These are phyloP conservation scores for Metarhizium brunneum DNA, from an alignment of 2,329 filamentous ascomycete genomes.

Conservation along the genomic window DNA sequence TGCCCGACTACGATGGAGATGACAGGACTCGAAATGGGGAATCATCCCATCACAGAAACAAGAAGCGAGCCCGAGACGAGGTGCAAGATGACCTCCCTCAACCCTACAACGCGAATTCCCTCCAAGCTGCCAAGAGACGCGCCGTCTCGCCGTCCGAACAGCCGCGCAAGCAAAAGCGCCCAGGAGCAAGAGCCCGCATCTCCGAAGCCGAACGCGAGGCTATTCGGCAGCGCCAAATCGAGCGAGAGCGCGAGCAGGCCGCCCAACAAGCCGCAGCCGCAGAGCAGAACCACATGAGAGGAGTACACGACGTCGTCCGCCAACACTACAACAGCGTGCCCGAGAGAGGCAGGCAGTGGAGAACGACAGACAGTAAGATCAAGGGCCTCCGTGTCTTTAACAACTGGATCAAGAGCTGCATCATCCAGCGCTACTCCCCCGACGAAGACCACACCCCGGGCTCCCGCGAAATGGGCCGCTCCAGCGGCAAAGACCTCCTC, in stretches of 20 bases:
- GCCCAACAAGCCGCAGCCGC: slow-evolving; percentile 25
- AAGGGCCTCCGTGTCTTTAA: slow-evolving; percentile 92
- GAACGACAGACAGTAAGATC: slow-evolving; percentile 87
- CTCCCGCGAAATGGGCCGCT: slow-evolving; percentile 42
- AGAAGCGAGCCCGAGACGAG: slow-evolving; percentile 26
- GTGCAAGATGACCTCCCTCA: slow-evolving; percentile 40
- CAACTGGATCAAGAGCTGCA: slow-evolving; percentile 97
- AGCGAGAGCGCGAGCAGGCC: slow-evolving; percentile 39
- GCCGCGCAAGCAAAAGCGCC: slow-evolving; percentile 60
- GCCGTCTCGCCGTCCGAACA: slow-evolving; percentile 44
- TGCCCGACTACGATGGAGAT: neutral
- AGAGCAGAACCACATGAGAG: slow-evolving; percentile 31
- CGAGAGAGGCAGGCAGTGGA: slow-evolving; percentile 88
- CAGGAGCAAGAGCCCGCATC: slow-evolving; percentile 57
- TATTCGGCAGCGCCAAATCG: slow-evolving; percentile 52
- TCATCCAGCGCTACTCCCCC: slow-evolving; percentile 93
- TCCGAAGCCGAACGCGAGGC: slow-evolving; percentile 58
- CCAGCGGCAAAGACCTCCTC: slow-evolving; percentile 53
- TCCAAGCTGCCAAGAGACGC: slow-evolving; percentile 50
- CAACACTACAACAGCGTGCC: slow-evolving; percentile 96
- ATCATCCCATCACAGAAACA: slow-evolving; percentile 9
- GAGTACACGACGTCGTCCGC: slow-evolving; percentile 74
- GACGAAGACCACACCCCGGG: slow-evolving; percentile 62
- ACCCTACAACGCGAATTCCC: slow-evolving; percentile 49
- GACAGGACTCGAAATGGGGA: neutral